phyloP scores from a whole-genome alignment of 805 yeast species.

The Starmerella kuoi region DNA sequence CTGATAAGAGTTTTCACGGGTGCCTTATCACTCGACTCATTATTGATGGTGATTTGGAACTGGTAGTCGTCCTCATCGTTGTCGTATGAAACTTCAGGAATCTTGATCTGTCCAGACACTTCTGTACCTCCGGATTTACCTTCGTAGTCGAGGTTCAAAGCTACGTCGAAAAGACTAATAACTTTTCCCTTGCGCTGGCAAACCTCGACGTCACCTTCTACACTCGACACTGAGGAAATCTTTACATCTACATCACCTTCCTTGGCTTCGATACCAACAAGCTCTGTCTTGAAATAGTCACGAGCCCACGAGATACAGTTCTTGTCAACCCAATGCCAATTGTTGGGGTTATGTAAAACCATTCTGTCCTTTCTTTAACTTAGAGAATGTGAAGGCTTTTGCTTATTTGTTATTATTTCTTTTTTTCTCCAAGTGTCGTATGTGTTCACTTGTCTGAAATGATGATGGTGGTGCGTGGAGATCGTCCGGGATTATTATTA shows the following conservation, averaged over 20 bases:
- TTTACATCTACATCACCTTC: conserved; percentile 25
- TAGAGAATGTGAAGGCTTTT: not conserved
- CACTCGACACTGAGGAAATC: conserved; percentile 39
- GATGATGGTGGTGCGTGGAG: no score
- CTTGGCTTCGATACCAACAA: conserved; percentile 40
- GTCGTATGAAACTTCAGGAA: conserved; percentile 93
- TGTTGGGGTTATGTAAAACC: conserved; percentile 95
- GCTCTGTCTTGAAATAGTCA: conserved; percentile 52
- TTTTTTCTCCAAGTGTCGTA: no score
- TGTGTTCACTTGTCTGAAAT: no score
- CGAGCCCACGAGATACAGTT: conserved; percentile 90
- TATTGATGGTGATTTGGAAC: conserved; percentile 57
- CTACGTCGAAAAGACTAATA: conserved; percentile 77
- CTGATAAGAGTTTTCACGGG: conserved; percentile 43
- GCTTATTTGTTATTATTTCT: no score
- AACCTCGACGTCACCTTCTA: conserved; percentile 95
- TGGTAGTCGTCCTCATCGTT: conserved; percentile 76
- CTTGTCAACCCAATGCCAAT: conserved; percentile 99
- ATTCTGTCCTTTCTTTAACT: no score
- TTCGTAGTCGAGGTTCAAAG: conserved; percentile 45
- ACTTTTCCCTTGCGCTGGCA: conserved; percentile 95
- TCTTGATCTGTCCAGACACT: conserved; percentile 54
- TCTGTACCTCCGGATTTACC: conserved; percentile 35
- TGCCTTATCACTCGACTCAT: conserved; percentile 36
- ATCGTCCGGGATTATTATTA: no score